A percentile compares a stretch with the other conserved stretches of the same genome.
These are phyloP conservation scores for Ceratocystis albifundus DNA, from an alignment of 2,329 filamentous ascomycete species.

Conservation along the genomic window DNA sequence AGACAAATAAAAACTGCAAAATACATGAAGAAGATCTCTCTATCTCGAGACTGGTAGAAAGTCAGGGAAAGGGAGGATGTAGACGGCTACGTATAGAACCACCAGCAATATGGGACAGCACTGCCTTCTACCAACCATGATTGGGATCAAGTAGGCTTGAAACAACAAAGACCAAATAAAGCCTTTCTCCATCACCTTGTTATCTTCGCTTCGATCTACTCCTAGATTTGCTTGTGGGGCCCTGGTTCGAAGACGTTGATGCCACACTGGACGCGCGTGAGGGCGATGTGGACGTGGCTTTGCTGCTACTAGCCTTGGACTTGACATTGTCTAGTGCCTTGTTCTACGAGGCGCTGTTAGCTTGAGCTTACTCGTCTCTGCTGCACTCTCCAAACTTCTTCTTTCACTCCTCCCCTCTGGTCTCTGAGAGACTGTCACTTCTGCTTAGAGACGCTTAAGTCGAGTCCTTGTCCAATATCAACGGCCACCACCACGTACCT, in stretches of 20 bases:
- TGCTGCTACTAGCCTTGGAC: conserved; percentile 49
- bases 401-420: not conserved
- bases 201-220: conserved; percentile 43
- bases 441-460: not conserved
- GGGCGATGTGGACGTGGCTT: conserved; percentile 61
- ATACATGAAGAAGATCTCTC: not conserved
- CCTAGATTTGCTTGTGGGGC: conserved; percentile 33
- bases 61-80: not conserved
- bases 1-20: not conserved
- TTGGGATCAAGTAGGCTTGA: not conserved
- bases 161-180: conserved; percentile 13
- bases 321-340: conserved; percentile 88
- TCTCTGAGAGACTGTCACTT: not conserved
- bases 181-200: conserved; percentile 13
- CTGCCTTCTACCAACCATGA: too few species aligned
- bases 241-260: conserved; percentile 51
- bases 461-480: not conserved
- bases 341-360: conserved; percentile 47
- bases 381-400: not conserved
- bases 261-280: conserved; percentile 82
- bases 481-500: conserved; percentile 46
- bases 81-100: not conserved
- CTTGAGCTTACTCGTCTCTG: not conserved
- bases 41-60: not conserved
- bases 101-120: not conserved